Conservation (phyloP, 371 early-diverging fungal genomes). For the Apophysomyces trapeziformis region DNA sequence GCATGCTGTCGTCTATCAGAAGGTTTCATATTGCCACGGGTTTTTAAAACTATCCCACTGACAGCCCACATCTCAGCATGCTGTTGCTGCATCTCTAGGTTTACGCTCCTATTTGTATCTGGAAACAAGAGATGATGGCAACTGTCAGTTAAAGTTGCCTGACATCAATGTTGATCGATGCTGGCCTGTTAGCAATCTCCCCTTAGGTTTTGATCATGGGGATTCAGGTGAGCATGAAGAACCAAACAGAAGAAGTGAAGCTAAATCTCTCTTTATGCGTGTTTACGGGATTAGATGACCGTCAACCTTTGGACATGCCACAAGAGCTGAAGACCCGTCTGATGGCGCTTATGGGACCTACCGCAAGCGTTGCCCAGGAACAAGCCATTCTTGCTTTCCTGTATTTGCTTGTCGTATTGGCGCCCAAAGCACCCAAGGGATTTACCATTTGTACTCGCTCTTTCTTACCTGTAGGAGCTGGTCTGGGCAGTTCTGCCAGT, state of each 20-base stretch:
- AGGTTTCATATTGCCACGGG: constrained; percentile 52
- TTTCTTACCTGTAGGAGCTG: constrained; percentile 91
- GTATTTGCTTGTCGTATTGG: constrained; percentile 39
- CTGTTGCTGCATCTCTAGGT: constrained; percentile 76
- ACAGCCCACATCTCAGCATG: constrained; percentile 31
- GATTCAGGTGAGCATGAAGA: constrained; percentile 22
- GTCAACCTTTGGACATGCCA: constrained; percentile 47
- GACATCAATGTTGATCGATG: constrained; percentile 51
- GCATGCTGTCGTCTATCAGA: constrained; percentile 96
- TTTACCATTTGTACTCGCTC: constrained; percentile 75
- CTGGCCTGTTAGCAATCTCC: constrained; percentile 47
- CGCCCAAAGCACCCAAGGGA: constrained; percentile 27
- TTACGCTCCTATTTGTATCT: constrained; percentile 67
- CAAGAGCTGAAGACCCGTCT: constrained; percentile 22
- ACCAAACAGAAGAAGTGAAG: background rate
- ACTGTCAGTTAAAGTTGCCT: constrained; percentile 50
- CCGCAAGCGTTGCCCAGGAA: constrained; percentile 26
- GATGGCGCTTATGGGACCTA: constrained; percentile 16
- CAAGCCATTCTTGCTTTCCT: constrained; percentile 51
- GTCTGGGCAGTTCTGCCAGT: constrained; percentile 95
- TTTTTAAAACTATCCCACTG: background rate
- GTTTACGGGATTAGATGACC: constrained; percentile 22
- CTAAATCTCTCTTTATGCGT: too few relatives aligned
- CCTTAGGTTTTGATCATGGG: constrained; percentile 22
- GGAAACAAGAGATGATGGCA: constrained; percentile 45